Evolutionary conservation across 352 stramenopile genomes (phyloP), one percentile per base, ranked within the genome.

Genomic region (Phytophthora pinifolia): DNA sequence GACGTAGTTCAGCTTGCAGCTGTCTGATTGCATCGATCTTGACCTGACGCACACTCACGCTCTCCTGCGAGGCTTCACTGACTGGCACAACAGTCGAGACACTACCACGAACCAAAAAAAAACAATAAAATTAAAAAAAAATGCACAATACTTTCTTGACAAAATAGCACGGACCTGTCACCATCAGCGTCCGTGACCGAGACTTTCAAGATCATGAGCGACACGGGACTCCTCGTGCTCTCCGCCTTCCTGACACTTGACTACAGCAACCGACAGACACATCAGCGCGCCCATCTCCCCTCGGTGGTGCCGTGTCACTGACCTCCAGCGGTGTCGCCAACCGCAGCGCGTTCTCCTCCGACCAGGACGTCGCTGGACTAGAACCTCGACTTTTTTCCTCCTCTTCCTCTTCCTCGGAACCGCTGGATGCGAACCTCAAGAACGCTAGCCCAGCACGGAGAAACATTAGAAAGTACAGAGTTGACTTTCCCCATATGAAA

Each of bases 11-110:
- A 20, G 53, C 64, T 53, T 69, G 59, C 15, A 89, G 66, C 31
- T 84, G 76, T 31, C 76, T 70, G 37, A 88, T 55, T 1, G 71
- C 79, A 34, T 86, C 70, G 17, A 77, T 30, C 47, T 89, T 89
- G n/a, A 89, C 70, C 33, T 83, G 77, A 18, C 68, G 63, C 3
- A 83, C 59, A 43, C 36, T 67, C 34, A 84, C 60, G 39, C 58
- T 52, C 3, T 65, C 48, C 36, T 70, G 54, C 8, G 71, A 81
- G 7, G 46, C 52, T 25, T 72, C 57, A 10, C 65, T 74, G 9
- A 84, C 46, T 4, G 74, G 71, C 2, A 84, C 41, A 35, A 73
- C 56, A 9, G 71, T 76, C 15, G 72, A 72, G 9, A 74, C 52
- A 32, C 58, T 66, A 49, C n/a, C 14, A 52, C 3, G 15, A 46